phyloP scores from a whole-genome alignment of 2,329 filamentous ascomycete genomes.

The Fusarium incarnatum region DNA sequence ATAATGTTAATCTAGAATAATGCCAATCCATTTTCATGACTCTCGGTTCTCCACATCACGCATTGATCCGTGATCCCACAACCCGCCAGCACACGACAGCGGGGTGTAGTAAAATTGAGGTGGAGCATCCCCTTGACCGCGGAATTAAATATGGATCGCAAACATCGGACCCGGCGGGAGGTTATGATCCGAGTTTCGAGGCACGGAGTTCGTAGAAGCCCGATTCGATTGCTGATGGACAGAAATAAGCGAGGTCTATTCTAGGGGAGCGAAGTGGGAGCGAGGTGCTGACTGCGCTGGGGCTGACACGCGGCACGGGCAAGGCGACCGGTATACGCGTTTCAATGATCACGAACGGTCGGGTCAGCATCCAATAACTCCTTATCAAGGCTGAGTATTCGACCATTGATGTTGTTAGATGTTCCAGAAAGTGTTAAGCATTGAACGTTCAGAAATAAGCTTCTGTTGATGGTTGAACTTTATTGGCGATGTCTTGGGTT shows the following conservation, averaged over 20 bases:
- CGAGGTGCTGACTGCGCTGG: not conserved
- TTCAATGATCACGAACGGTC: not conserved
- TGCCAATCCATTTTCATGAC: constrained; percentile 1
- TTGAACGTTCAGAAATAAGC: not conserved
- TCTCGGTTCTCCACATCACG: not conserved
- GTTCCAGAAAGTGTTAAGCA: not conserved
- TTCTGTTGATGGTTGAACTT: not conserved
- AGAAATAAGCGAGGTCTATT: not conserved
- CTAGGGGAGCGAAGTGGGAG: not conserved
- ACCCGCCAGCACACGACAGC: not conserved
- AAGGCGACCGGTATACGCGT: not conserved
- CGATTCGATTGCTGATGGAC: not conserved
- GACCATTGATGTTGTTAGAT: not conserved
- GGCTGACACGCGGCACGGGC: not conserved
- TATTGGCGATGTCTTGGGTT: not conserved
- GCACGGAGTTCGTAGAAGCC: not conserved
- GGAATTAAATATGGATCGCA: not conserved
- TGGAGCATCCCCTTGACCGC: not conserved
- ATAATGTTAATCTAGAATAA: constrained; percentile 24
- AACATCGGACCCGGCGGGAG: not conserved
- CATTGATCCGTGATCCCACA: not conserved
- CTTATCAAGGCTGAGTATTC: not conserved
- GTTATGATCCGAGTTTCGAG: not conserved
- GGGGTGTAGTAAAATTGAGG: not conserved
- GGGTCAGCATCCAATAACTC: not conserved